These are phyloP conservation scores for Saturnispora besseyi DNA, from an alignment of 805 yeast species.

Conservation along the genomic window DNA sequence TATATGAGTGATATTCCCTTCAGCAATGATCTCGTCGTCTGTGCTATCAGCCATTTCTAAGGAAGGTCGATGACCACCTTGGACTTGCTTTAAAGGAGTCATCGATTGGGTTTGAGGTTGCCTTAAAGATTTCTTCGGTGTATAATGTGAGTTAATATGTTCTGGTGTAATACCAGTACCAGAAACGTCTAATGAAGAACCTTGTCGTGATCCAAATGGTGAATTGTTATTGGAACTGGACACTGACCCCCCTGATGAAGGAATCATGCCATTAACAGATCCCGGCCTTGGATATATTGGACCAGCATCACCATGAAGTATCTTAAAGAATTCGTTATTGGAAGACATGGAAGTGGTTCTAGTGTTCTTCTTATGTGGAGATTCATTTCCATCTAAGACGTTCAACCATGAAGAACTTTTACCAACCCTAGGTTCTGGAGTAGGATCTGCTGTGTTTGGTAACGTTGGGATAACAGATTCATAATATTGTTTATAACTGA, in stretches of 20 bases:
- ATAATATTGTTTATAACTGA: constrained; percentile 18
- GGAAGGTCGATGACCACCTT: neutral
- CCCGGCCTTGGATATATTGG: constrained; percentile 25
- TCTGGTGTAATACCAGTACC: neutral
- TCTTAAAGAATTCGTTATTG: constrained; percentile 7
- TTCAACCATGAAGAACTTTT: neutral
- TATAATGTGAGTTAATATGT: constrained; percentile 1
- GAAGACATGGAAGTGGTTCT: constrained; percentile 4
- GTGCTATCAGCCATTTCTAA: neutral
- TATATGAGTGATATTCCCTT: neutral
- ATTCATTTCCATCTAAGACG: neutral
- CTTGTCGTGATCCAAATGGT: neutral
- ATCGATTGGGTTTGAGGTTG: neutral
- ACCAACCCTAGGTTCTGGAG: neutral
- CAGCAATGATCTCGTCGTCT: neutral
- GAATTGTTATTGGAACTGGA: neutral
- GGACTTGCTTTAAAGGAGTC: neutral
- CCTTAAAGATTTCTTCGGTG: neutral
- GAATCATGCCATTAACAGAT: neutral
- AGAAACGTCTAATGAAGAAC: neutral
- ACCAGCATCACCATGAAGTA: constrained; percentile 23
- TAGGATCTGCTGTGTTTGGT: constrained; percentile 12
- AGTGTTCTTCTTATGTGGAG: neutral
- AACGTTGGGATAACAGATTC: constrained; percentile 28
- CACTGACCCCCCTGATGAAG: neutral